Evolutionary conservation across 192 early-diverging fungal genomes (phyloP), one percentile per base, ranked within the genome.

Genomic region (Gigaspora rosea): DNA sequence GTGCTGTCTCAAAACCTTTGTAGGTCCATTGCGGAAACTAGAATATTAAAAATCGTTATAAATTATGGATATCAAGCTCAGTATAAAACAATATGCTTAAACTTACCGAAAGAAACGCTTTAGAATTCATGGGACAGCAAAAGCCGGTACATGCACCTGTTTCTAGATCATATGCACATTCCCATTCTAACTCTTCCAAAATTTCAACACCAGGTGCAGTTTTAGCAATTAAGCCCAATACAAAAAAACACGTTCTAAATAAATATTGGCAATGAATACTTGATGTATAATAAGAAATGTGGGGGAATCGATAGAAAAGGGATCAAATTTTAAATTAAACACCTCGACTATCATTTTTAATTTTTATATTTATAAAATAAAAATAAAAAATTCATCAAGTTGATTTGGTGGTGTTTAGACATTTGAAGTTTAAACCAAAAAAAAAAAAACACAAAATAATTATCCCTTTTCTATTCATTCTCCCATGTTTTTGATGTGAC

Each of bases 101-200:
- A 76, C 71, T 65, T 81, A 95, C 94, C 61, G 85, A 81, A 50
- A 95, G 78, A 64, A 95, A 87, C 13, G 75, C 77, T 7, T 81
- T 73, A 15, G 90, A 76, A 68, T 92, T 86, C 62, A 84, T 81
- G 2, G 93, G 93, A 16, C 94, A 80, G 76, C 93, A 93, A 11
- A 93, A 68, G 13, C 90, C 90, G 54, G 86, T 86, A 1, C 86
- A 81, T 6, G 77, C 73, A 11, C 87, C 87, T 66, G 82, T 81
- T 16, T 81, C 70, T 8, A 86, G 75, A 36, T 82, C 82, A 49
- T 86, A 73, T 13, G 92, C 90, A 62, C 88, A 83, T 63, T 94
- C 89, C 94, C 94, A 96, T 8, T 90, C 92, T 70, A 91, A 80
- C 49, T 91, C 86, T 62, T 90, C 88, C 50, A 95, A 71, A 35